Evolutionary conservation across 148 eudicot genomes (phyloP).

Genomic region (Oxyria digyna): DNA sequence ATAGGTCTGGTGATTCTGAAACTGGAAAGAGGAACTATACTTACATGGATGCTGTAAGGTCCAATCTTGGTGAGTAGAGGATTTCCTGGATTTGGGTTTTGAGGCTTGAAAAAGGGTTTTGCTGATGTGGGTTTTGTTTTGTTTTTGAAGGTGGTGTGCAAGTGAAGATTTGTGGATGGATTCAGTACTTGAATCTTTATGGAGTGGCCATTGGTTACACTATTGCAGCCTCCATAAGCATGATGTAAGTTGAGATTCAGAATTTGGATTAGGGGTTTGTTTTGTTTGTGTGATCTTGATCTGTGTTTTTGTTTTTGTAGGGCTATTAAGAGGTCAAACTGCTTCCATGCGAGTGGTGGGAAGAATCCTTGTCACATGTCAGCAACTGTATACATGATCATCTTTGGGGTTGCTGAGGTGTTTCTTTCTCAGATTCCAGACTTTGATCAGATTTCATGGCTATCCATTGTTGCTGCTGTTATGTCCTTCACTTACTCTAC

Average conservation of each 20-base stretch:
- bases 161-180: constrained; percentile 46
- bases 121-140: not conserved
- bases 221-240: constrained; percentile 64
- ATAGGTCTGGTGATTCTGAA: constrained; percentile 57
- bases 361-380: constrained; percentile 39
- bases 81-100: no score
- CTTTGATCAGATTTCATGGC: constrained; percentile 75
- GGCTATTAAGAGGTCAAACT: constrained; percentile 62
- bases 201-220: constrained; percentile 65
- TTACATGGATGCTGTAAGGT: constrained; percentile 66
- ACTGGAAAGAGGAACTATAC: constrained; percentile 69
- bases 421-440: constrained; percentile 69
- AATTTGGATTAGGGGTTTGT: not conserved
- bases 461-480: constrained; percentile 67
- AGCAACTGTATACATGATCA: constrained; percentile 61
- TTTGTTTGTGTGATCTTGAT: not conserved
- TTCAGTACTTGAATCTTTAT: constrained; percentile 56
- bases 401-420: constrained; percentile 52
- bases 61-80: constrained; percentile 57
- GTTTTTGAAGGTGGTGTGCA: constrained; percentile 35
- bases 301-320: constrained; percentile 15
- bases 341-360: constrained; percentile 48
- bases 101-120: not conserved
- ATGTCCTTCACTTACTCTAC: constrained; percentile 81
- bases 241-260: constrained; percentile 29